Percentiles rank a stretch among this genome's conserved stretches.
These are phyloP conservation scores for Plasmodium falciparum DNA, from an alignment of 169 alveolate genomes.

Conservation along the genomic window DNA sequence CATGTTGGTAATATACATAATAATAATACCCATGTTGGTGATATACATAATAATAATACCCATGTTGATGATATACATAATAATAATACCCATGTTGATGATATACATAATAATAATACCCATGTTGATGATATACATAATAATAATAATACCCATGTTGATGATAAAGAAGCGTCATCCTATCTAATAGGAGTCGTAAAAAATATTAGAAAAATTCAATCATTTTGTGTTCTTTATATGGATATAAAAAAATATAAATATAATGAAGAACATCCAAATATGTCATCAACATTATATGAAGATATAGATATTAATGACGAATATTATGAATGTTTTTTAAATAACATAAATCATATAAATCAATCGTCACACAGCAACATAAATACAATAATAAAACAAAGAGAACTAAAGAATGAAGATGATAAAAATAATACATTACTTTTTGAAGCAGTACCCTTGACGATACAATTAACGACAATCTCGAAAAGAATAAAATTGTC, in stretches of 20 bases:
- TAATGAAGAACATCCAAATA: not conserved
- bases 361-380: not conserved
- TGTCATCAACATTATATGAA: conserved; percentile 12
- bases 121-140: conserved; percentile 10
- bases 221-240: conserved; percentile 37
- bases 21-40: too few species aligned
- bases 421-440: not conserved
- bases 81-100: not conserved
- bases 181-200: conserved; percentile 52
- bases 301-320: conserved; percentile 58
- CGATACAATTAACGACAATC: conserved; percentile 52
- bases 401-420: not conserved
- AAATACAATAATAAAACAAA: not conserved
- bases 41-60: too few species aligned
- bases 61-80: too few species aligned
- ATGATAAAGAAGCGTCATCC: not conserved
- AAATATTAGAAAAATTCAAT: conserved; percentile 8
- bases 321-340: conserved; percentile 37
- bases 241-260: conserved; percentile 42
- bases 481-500: conserved; percentile 51
- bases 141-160: not conserved
- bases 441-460: conserved; percentile 39
- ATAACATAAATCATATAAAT: not conserved
- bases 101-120: too few species aligned
- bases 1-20: too few species aligned